phyloP scores from a whole-genome alignment of 2,329 filamentous ascomycete species.

The Claviceps pazoutovae region DNA sequence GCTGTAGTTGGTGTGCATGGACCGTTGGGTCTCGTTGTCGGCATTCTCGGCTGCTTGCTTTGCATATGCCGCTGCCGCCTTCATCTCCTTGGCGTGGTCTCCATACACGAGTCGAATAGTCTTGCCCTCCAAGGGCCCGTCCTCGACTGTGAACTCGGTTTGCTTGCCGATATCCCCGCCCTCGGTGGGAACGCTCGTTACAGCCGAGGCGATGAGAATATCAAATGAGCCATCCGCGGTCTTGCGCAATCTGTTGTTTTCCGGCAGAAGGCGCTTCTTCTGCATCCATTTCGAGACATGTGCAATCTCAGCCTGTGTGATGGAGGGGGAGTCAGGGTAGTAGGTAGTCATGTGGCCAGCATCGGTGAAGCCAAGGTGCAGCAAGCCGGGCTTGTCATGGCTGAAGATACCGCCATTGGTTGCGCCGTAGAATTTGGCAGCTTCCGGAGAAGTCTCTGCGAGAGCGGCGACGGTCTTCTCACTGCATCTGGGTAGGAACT shows the following conservation, averaged over 20 bases:
- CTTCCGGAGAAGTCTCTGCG: conserved; percentile 44
- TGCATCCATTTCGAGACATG: conserved; percentile 61
- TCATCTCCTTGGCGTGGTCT: conserved; percentile 61
- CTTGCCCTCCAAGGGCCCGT: conserved; percentile 49
- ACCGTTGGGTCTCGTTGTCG: conserved; percentile 59
- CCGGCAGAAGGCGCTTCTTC: conserved; percentile 54
- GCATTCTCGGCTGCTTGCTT: conserved; percentile 54
- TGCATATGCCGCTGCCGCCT: conserved; percentile 50
- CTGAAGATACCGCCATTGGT: conserved; percentile 63
- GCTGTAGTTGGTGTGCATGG: conserved; percentile 61
- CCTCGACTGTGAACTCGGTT: conserved; percentile 43
- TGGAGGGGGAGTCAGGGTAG: conserved; percentile 61
- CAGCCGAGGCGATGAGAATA: conserved; percentile 59
- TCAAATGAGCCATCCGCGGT: conserved; percentile 50
- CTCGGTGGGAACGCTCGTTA: conserved; percentile 41
- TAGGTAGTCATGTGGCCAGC: conserved; percentile 69
- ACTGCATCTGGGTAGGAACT: conserved; percentile 62
- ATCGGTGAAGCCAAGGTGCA: conserved; percentile 65
- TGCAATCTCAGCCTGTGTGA: conserved; percentile 62
- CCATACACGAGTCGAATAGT: conserved; percentile 60
- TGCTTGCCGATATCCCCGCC: conserved; percentile 58
- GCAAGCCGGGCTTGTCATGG: conserved; percentile 44
- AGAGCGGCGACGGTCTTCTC: conserved; percentile 51
- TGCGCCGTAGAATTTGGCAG: conserved; percentile 49
- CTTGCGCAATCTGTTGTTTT: conserved; percentile 67